phyloP scores from a whole-genome alignment of 768 basidiomycete genomes.

The Strobilomyces dryophilus region DNA sequence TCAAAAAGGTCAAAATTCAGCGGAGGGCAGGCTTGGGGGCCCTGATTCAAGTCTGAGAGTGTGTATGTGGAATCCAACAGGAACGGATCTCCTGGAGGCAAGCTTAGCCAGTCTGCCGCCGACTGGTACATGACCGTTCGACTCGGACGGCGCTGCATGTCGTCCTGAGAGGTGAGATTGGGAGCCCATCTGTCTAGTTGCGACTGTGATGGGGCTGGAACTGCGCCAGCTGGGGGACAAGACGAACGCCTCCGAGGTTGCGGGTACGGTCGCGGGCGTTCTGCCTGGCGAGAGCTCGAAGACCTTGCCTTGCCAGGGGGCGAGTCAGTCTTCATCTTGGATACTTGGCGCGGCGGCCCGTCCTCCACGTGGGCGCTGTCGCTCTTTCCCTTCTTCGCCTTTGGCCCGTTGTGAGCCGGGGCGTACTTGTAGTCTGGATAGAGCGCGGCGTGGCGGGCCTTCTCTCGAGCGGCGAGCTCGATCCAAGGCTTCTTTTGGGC shows the following conservation, averaged over 20 bases:
- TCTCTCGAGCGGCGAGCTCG: slow-evolving; percentile 46
- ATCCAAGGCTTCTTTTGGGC: slow-evolving; percentile 48
- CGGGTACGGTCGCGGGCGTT: slow-evolving; percentile 25
- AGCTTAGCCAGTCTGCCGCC: slow-evolving; percentile 15
- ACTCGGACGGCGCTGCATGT: slow-evolving; percentile 34
- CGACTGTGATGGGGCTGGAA: slow-evolving; percentile 22
- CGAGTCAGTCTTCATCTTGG: not conserved
- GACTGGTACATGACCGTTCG: slow-evolving; percentile 34
- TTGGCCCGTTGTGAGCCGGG: slow-evolving; percentile 24
- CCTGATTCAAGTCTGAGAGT: slow-evolving; percentile 3
- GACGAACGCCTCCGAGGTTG: slow-evolving; percentile 33
- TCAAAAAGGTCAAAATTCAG: slow-evolving; percentile 8
- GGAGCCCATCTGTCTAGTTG: slow-evolving; percentile 18
- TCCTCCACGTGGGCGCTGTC: slow-evolving; percentile 7
- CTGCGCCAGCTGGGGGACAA: slow-evolving; percentile 37
- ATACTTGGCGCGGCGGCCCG: slow-evolving; percentile 10
- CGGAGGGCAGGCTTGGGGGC: not conserved
- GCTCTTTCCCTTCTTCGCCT: slow-evolving; percentile 18
- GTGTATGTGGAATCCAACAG: not conserved
- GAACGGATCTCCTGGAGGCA: slow-evolving; percentile 8
- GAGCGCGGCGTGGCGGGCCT: slow-evolving; percentile 35
- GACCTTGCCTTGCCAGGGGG: slow-evolving; percentile 1
- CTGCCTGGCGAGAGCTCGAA: slow-evolving; percentile 3
- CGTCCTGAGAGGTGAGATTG: slow-evolving; percentile 26
- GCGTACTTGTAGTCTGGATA: slow-evolving; percentile 45